Evolutionary conservation across 331 rosid genomes (phyloP).

Genomic region (Malus hybrid): DNA sequence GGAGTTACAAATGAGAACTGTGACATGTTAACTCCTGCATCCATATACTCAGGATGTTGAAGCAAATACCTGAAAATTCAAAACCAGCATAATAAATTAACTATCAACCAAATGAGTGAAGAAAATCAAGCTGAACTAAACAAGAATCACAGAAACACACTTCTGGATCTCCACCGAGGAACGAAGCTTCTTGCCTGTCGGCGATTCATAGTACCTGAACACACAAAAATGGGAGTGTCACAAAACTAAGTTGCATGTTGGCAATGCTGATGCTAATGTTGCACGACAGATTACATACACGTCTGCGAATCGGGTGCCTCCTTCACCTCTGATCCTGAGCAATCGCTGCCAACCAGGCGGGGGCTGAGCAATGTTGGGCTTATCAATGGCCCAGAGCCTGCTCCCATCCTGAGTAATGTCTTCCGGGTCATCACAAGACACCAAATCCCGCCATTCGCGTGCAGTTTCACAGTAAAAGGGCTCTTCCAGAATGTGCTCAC

Average conservation of each 20-base stretch:
- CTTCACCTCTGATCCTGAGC: conserved; percentile 80
- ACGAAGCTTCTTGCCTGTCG: conserved; percentile 85
- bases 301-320: conserved; percentile 88
- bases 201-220: conserved; percentile 80
- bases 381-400: conserved; percentile 95
- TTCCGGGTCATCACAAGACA: conserved; percentile 79
- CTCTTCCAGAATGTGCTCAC: conserved; percentile 61
- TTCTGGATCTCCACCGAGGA: conserved; percentile 85
- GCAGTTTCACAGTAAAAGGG: conserved; percentile 79
- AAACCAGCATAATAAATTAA: neutral
- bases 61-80: conserved; percentile 49
- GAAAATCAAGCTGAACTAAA: neutral
- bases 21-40: conserved; percentile 46
- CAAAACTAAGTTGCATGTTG: neutral
- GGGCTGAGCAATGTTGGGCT: conserved; percentile 86
- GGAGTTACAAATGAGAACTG: conserved; percentile 84
- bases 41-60: conserved; percentile 66
- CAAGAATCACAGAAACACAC: conserved; percentile 34
- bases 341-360: conserved; percentile 93
- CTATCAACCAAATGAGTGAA: neutral
- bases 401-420: conserved; percentile 86
- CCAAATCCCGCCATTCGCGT: conserved; percentile 69
- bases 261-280: neutral
- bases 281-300: conserved; percentile 36
- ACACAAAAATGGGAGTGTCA: neutral